phyloP scores from a whole-genome alignment of 805 yeast genomes.

The Dipodascopsis tothii region DNA sequence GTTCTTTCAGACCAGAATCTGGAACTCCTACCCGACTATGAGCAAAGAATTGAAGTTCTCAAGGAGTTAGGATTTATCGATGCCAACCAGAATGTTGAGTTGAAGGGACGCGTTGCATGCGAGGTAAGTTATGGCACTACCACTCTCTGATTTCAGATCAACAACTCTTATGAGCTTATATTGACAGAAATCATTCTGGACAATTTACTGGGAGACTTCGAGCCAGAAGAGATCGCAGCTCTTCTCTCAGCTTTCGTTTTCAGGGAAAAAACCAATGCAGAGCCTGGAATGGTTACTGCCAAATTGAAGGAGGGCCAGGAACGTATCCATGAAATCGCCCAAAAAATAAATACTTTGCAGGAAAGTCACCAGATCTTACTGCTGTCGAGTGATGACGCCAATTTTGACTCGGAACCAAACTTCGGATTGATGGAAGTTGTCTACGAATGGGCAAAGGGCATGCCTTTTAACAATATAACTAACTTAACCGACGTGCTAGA shows the following conservation, averaged over 20 bases:
- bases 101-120: constrained; percentile 91
- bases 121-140: constrained; percentile 38
- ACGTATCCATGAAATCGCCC: constrained; percentile 64
- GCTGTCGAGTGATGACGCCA: constrained; percentile 75
- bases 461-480: constrained; percentile 86
- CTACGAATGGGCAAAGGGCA: constrained; percentile 96
- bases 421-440: constrained; percentile 90
- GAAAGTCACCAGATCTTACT: constrained; percentile 56
- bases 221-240: constrained; percentile 96
- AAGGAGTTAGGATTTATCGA: constrained; percentile 77
- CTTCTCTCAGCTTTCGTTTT: constrained; percentile 84
- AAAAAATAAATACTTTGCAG: constrained; percentile 53
- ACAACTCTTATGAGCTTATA: constrained; percentile 84
- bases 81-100: constrained; percentile 55
- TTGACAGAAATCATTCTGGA: constrained; percentile 84
- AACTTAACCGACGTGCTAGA: constrained; percentile 82
- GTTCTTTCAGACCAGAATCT: constrained; percentile 79
- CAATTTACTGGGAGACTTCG: constrained; percentile 85
- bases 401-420: constrained; percentile 55
- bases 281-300: constrained; percentile 60
- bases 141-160: constrained; percentile 35
- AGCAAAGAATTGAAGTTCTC: constrained; percentile 74
- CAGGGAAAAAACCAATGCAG: constrained; percentile 71
- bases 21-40: constrained; percentile 87
- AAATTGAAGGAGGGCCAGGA: constrained; percentile 56